These are phyloP conservation scores for Teratosphaeria pseudoeucalypti DNA, from an alignment of 2,329 filamentous ascomycete species.

Conservation along the genomic window DNA sequence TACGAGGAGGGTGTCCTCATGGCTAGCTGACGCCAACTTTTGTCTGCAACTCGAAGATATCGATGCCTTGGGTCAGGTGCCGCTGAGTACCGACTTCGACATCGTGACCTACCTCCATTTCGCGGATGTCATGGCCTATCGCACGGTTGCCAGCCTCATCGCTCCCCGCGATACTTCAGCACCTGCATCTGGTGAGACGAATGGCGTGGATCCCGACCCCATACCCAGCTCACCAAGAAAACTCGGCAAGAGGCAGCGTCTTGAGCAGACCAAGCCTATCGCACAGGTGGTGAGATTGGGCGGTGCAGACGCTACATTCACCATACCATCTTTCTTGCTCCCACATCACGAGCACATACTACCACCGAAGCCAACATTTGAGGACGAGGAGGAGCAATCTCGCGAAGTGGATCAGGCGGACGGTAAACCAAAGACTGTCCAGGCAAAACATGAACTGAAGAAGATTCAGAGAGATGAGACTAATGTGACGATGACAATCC, in stretches of 20 bases:
- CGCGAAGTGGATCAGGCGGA: constrained; percentile 33
- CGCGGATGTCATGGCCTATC: constrained; percentile 41
- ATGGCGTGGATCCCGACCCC: not conserved
- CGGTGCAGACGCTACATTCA: constrained; percentile 40
- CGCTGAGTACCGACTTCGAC: constrained; percentile 38
- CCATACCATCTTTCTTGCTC: constrained; percentile 40
- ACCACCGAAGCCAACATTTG: constrained; percentile 30
- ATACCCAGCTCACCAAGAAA: not conserved
- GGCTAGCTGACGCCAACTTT: constrained; percentile 45
- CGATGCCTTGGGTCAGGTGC: constrained; percentile 37
- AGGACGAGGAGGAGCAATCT: constrained; percentile 25
- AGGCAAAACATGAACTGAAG: constrained; percentile 31
- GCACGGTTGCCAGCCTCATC: constrained; percentile 26
- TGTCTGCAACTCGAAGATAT: constrained; percentile 39
- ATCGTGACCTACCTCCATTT: constrained; percentile 38
- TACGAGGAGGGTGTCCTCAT: constrained; percentile 37
- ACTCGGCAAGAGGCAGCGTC: not conserved
- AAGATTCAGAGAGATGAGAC: constrained; percentile 38
- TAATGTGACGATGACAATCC: constrained; percentile 37
- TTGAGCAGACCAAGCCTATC: constrained; percentile 29
- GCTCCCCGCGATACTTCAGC: constrained; percentile 5
- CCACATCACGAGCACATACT: constrained; percentile 47
- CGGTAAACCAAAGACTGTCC: constrained; percentile 33
- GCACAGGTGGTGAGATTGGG: constrained; percentile 42
- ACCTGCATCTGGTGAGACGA: not conserved